A percentile compares a stretch with the other conserved stretches of the same genome.
Evolutionary conservation across 2,329 filamentous ascomycete genomes (phyloP).

Genomic region (Rasamsonia emersonii): DNA sequence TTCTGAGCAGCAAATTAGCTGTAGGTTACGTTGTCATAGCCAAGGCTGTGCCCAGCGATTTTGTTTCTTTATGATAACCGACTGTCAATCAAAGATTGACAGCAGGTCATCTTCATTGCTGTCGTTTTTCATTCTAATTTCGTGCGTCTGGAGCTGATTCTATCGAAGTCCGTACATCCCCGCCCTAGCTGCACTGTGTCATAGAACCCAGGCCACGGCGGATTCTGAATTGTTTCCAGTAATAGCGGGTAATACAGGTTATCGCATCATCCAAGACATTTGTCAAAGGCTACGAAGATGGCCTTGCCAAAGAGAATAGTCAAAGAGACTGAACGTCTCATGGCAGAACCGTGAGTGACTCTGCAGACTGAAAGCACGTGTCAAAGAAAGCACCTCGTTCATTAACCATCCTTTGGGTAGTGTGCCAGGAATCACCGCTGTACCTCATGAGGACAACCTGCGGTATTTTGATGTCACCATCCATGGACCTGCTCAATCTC

Average conservation of each 20-base stretch:
- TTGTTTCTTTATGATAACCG: too few relatives aligned
- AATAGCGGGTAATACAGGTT: slow-evolving; percentile 1
- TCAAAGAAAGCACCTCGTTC: slow-evolving; percentile 2
- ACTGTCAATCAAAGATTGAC: too few relatives aligned
- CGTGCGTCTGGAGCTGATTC: too few relatives aligned
- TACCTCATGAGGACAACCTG: slow-evolving; percentile 94
- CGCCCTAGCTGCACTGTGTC: too few relatives aligned
- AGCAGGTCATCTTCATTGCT: too few relatives aligned
- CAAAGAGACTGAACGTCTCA: slow-evolving; percentile 95
- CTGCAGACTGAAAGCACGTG: slow-evolving; percentile 2
- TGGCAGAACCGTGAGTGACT: slow-evolving; percentile 92
- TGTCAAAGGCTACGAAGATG: slow-evolving; percentile 29
- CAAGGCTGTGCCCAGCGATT: too few relatives aligned
- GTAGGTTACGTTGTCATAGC: too few relatives aligned
- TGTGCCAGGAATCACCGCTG: slow-evolving; percentile 89
- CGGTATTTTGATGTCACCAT: slow-evolving; percentile 98
- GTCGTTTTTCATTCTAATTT: too few relatives aligned
- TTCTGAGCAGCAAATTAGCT: too few relatives aligned
- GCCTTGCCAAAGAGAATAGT: slow-evolving; percentile 92
- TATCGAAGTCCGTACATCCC: too few relatives aligned
- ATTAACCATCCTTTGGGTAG: slow-evolving; percentile 39
- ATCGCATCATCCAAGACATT: not conserved
- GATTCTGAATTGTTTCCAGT: too few relatives aligned
- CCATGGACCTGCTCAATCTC: slow-evolving; percentile 81
- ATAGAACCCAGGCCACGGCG: too few relatives aligned